Evolutionary conservation across 306 rosid genomes (phyloP).

Genomic region (Pueraria montana): DNA sequence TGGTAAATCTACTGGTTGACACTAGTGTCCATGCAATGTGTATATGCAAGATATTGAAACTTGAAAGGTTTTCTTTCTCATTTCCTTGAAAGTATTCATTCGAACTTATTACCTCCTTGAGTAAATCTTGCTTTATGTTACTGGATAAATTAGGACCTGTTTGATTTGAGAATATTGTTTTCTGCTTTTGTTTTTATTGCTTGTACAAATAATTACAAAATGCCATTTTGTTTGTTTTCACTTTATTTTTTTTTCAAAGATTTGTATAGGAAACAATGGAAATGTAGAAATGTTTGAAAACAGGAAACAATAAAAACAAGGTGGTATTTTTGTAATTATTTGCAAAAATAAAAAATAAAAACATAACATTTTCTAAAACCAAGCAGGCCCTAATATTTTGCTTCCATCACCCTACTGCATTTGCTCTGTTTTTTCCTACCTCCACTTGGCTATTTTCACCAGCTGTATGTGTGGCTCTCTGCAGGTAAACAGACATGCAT

Average conservation of each 20-base stretch:
- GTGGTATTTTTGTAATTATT: not conserved
- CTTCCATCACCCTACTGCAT: not conserved
- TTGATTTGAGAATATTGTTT: not conserved
- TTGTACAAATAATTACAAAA: not conserved
- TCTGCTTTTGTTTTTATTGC: not conserved
- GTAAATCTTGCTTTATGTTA: not conserved
- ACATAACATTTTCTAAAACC: not conserved
- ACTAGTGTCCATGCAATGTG: not conserved
- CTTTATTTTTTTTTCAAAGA: not conserved
- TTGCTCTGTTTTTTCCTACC: not conserved
- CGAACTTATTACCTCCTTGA: not conserved
- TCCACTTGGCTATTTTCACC: slow-evolving; percentile 17
- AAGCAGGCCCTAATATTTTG: not conserved
- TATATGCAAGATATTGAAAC: slow-evolving; percentile 11
- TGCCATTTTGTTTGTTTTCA: not conserved
- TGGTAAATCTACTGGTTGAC: slow-evolving; percentile 11
- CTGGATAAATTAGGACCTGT: not conserved
- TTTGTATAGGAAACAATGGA: not conserved
- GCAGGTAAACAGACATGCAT: slow-evolving; percentile 85
- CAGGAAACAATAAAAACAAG: not conserved
- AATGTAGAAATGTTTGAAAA: not conserved
- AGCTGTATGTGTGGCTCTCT: slow-evolving; percentile 45
- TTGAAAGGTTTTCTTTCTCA: slow-evolving; percentile 2
- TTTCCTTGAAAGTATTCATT: slow-evolving; percentile 26
- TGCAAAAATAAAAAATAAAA: not conserved